Conservation (phyloP, 257 asterid species). For the Solanum neorickii region DNA sequence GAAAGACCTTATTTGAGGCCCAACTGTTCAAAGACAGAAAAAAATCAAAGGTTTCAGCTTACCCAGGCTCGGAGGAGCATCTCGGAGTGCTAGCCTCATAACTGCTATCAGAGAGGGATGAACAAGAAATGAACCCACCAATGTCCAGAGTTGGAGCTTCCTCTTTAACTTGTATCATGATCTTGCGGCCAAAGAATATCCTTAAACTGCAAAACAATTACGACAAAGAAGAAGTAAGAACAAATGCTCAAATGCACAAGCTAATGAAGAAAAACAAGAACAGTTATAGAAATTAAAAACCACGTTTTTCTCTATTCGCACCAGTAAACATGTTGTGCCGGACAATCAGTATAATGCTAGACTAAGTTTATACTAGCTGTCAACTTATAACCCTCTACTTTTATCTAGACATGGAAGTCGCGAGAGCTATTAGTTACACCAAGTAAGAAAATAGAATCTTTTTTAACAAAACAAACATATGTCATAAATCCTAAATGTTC, state of each 20-base stretch:
- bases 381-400: background rate
- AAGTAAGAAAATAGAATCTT: background rate
- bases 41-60: background rate
- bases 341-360: background rate
- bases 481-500: background rate
- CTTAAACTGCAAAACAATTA: background rate
- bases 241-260: background rate
- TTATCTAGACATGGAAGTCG: background rate
- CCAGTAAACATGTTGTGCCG: background rate
- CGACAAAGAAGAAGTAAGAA: background rate
- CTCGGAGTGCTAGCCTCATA: conserved; percentile 25
- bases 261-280: background rate
- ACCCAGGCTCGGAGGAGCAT: conserved; percentile 38
- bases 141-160: conserved; percentile 8
- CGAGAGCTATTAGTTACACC: background rate
- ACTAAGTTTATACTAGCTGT: background rate
- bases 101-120: conserved; percentile 30
- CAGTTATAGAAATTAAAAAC: background rate
- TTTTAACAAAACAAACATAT: background rate
- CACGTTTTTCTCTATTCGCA: background rate
- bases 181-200: conserved; percentile 8
- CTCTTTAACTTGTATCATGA: conserved; percentile 28
- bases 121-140: conserved; percentile 4
- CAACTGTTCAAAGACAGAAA: background rate
- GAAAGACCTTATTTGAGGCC: background rate